These are phyloP conservation scores for Kluyveromyces aestuarii DNA, from an alignment of 805 yeast genomes.

Conservation along the genomic window DNA sequence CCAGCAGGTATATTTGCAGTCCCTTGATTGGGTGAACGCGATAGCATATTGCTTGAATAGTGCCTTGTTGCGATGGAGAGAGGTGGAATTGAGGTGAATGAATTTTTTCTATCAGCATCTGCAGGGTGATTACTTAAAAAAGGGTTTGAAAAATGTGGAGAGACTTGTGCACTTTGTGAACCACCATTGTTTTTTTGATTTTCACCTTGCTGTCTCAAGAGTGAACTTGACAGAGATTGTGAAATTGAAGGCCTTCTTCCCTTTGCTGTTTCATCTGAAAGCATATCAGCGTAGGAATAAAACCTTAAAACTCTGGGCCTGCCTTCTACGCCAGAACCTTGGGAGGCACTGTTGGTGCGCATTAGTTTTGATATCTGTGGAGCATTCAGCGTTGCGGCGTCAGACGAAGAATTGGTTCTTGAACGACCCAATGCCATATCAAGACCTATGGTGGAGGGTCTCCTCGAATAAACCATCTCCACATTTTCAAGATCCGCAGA, in stretches of 20 bases:
- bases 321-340: slow-evolving; percentile 2
- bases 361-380: background rate
- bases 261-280: slow-evolving; percentile 44
- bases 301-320: slow-evolving; percentile 34
- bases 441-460: slow-evolving; percentile 45
- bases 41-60: slow-evolving; percentile 8
- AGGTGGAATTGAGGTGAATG: background rate
- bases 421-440: slow-evolving; percentile 33
- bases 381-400: slow-evolving; percentile 10
- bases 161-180: slow-evolving; percentile 12
- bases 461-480: slow-evolving; percentile 58
- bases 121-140: slow-evolving; percentile 10
- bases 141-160: slow-evolving; percentile 28
- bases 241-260: slow-evolving; percentile 54
- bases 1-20: background rate
- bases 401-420: slow-evolving; percentile 19
- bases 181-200: slow-evolving; percentile 2
- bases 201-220: slow-evolving; percentile 11
- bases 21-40: slow-evolving; percentile 13
- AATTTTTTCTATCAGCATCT: slow-evolving; percentile 23
- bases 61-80: slow-evolving; percentile 6
- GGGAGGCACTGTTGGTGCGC: slow-evolving; percentile 2
- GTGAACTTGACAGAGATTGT: slow-evolving; percentile 32
- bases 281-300: slow-evolving; percentile 74
- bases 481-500: slow-evolving; percentile 56